Evolutionary conservation across 73 alveolate species (phyloP).

Genomic region (Paramecium sonneborni): DNA sequence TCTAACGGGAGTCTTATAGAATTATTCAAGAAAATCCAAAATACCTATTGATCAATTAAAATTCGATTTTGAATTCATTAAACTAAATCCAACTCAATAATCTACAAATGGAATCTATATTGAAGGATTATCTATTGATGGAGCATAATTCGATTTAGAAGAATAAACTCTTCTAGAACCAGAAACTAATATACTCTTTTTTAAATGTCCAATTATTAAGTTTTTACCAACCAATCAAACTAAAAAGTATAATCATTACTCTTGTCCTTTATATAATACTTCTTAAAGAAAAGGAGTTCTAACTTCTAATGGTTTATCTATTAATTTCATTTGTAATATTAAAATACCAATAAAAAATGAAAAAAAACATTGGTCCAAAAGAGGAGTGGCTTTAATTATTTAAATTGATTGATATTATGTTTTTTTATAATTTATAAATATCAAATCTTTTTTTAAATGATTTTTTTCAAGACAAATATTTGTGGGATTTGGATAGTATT

Average conservation of each 20-base stretch:
- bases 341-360: slow-evolving; percentile 67
- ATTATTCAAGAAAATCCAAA: slow-evolving; percentile 80
- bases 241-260: neutral
- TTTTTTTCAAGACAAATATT: too few species aligned
- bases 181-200: neutral
- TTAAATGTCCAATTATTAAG: neutral
- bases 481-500: too few species aligned
- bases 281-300: slow-evolving; percentile 83
- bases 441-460: too few species aligned
- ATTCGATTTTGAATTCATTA: slow-evolving; percentile 70
- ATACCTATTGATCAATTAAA: slow-evolving; percentile 81
- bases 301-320: neutral
- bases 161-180: neutral
- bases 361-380: neutral
- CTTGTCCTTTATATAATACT: slow-evolving; percentile 93
- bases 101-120: neutral
- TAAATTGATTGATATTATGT: neutral
- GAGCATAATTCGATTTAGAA: slow-evolving; percentile 28
- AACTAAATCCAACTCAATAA: neutral
- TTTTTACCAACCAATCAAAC: neutral
- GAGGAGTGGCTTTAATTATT: neutral
- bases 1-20: slow-evolving; percentile 85
- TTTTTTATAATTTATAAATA: too few species aligned
- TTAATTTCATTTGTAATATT: slow-evolving; percentile 80
- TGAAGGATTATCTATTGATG: neutral